These are phyloP conservation scores for Tulasnella sp. DNA, from an alignment of 768 basidiomycete genomes.

Conservation along the genomic window DNA sequence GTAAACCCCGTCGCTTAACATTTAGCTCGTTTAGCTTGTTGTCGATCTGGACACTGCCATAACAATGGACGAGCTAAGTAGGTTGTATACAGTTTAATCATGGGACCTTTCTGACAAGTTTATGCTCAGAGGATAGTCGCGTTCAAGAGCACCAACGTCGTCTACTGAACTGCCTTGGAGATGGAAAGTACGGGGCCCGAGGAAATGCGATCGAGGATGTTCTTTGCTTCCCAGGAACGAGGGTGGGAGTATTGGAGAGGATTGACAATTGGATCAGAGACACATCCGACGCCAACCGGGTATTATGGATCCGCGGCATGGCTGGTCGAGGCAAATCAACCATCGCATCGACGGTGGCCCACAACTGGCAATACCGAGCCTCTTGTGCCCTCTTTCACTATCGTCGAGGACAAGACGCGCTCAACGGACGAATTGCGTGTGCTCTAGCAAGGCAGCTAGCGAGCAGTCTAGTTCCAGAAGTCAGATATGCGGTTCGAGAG, in stretches of 20 bases:
- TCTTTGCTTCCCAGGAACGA: not conserved
- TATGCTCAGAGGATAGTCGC: not conserved
- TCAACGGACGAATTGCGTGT: not conserved
- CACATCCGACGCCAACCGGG: not conserved
- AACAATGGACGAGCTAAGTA: not conserved
- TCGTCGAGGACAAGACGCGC: not conserved
- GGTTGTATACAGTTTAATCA: not conserved
- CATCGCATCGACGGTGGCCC: not conserved
- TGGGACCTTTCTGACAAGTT: too few relatives aligned
- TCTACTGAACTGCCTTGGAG: not conserved
- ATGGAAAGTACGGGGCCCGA: not conserved
- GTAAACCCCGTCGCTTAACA: too few relatives aligned
- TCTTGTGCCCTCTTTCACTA: not conserved
- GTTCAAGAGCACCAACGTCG: not conserved
- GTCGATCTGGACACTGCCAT: not conserved
- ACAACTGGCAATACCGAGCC: not conserved
- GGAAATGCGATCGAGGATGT: not conserved
- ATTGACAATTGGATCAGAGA: not conserved
- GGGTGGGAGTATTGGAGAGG: not conserved
- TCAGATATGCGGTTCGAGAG: not conserved
- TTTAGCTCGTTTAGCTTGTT: not conserved
- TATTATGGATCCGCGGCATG: not conserved
- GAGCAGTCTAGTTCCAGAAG: not conserved
- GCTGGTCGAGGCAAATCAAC: not conserved
- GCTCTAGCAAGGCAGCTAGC: not conserved